Evolutionary conservation across 768 basidiomycete genomes (phyloP).

Genomic region (Tricholomella constricta): DNA sequence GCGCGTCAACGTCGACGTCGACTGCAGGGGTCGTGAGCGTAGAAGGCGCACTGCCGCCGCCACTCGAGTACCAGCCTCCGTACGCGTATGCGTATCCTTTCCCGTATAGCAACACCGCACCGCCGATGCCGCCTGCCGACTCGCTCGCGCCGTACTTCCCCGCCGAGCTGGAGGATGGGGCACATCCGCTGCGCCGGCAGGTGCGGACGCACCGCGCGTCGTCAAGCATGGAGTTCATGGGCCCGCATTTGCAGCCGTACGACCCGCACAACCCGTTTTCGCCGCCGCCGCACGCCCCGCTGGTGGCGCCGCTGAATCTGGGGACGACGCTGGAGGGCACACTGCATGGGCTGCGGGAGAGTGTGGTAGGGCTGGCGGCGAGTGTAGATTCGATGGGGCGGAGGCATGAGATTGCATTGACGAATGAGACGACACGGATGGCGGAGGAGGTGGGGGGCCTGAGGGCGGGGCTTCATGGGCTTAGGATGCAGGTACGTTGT

Average conservation of each 20-base stretch:
- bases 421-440: conserved; percentile 70
- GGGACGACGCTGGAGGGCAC: conserved; percentile 66
- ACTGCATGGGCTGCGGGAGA: conserved; percentile 56
- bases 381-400: conserved; percentile 63
- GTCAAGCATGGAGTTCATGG: conserved; percentile 4
- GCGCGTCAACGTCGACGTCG: conserved; percentile 31
- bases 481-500: conserved; percentile 72
- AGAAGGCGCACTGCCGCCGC: conserved; percentile 4
- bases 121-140: conserved; percentile 9
- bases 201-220: conserved; percentile 2
- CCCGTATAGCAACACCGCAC: background rate
- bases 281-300: conserved; percentile 9
- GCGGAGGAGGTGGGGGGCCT: conserved; percentile 75
- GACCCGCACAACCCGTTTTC: conserved; percentile 10
- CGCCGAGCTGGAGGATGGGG: conserved; percentile 12
- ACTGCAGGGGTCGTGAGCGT: background rate
- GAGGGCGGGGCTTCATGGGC: conserved; percentile 68
- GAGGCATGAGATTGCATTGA: conserved; percentile 63
- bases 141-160: conserved; percentile 23
- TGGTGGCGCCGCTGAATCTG: conserved; percentile 64
- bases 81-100: background rate
- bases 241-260: background rate
- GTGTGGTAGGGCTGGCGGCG: conserved; percentile 58
- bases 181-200: background rate
- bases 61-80: background rate